phyloP scores from a whole-genome alignment of 805 yeast species.

The Tetrapisispora taiwanensis region DNA sequence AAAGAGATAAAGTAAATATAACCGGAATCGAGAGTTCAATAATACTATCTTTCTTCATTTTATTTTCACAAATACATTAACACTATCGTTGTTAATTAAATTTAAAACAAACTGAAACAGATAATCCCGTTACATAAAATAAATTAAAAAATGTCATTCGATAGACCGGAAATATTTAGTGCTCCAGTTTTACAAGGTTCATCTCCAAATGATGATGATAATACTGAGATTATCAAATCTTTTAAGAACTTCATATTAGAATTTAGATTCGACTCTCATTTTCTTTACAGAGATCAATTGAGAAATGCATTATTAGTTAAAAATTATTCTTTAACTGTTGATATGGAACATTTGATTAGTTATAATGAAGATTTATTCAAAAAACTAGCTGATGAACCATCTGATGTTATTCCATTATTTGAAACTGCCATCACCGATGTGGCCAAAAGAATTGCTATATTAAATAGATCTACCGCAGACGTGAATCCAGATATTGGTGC shows the following conservation, averaged over 20 bases:
- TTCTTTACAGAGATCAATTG: constrained; percentile 81
- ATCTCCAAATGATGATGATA: constrained; percentile 49
- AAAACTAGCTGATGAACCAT: constrained; percentile 73
- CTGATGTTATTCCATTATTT: constrained; percentile 76
- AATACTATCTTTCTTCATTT: no score
- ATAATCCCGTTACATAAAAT: no score
- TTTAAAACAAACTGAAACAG: background rate
- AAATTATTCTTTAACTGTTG: constrained; percentile 61
- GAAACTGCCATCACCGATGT: constrained; percentile 78
- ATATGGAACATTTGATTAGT: constrained; percentile 74
- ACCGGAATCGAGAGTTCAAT: no score
- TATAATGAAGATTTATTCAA: constrained; percentile 86
- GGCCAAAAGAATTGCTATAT: constrained; percentile 55
- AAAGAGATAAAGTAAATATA: no score
- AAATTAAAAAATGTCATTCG: constrained; percentile 47
- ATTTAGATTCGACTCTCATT: constrained; percentile 73
- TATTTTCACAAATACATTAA: no score
- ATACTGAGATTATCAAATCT: constrained; percentile 61
- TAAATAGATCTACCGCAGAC: constrained; percentile 19
- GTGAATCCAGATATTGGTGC: constrained; percentile 6
- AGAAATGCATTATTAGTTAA: constrained; percentile 76
- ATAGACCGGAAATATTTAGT: constrained; percentile 57
- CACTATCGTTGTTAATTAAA: no score
- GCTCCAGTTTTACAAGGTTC: constrained; percentile 87
- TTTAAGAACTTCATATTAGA: constrained; percentile 77